phyloP scores from a whole-genome alignment of 1,139 yeast species.

The Hansenula lynferdii region DNA sequence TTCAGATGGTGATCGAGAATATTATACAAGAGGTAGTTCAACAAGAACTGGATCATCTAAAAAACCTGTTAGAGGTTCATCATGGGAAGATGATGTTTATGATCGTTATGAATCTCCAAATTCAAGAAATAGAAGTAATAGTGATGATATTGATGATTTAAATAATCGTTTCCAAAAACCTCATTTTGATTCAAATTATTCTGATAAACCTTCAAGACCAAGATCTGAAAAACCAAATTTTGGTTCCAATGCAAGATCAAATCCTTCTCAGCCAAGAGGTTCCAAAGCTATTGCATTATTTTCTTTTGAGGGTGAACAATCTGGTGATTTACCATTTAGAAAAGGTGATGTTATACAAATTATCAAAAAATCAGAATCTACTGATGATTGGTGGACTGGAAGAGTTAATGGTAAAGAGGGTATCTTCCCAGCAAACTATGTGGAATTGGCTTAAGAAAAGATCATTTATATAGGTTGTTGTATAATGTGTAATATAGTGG shows the following conservation, averaged over 20 bases:
- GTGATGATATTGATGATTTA: constrained; percentile 29
- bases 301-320: constrained; percentile 85
- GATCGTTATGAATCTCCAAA: constrained; percentile 36
- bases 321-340: constrained; percentile 85
- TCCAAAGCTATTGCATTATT: constrained; percentile 88
- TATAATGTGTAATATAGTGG: no score
- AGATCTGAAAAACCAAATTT: constrained; percentile 48
- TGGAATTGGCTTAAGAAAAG: constrained; percentile 69
- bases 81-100: constrained; percentile 85
- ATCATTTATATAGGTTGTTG: not conserved
- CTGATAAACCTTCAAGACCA: constrained; percentile 34
- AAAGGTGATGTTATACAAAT: constrained; percentile 96
- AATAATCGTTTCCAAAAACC: constrained; percentile 29
- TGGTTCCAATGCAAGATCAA: constrained; percentile 24
- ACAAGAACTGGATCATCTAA: constrained; percentile 24
- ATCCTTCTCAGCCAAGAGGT: constrained; percentile 31
- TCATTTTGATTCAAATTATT: constrained; percentile 14
- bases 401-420: constrained; percentile 79
- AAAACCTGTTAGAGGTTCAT: constrained; percentile 31
- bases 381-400: constrained; percentile 99
- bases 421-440: constrained; percentile 96
- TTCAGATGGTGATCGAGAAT: constrained; percentile 21
- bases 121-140: constrained; percentile 21
- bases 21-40: constrained; percentile 30
- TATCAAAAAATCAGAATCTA: constrained; percentile 76